phyloP scores from a whole-genome alignment of 306 rosid species.

The Castanea sativa region DNA sequence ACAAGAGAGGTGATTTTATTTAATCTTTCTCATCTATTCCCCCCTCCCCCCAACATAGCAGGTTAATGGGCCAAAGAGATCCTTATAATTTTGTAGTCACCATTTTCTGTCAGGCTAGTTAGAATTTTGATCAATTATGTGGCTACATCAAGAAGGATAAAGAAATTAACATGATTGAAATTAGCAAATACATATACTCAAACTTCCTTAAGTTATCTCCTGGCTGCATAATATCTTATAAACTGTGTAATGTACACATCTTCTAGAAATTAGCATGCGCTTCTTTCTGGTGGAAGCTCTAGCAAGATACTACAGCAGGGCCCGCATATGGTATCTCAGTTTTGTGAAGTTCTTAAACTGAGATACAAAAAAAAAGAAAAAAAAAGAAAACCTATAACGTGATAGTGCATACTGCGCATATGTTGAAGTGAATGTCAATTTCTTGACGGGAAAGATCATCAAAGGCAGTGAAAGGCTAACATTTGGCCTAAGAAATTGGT shows the following conservation, averaged over 20 bases:
- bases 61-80: neutral
- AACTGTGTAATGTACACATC: neutral
- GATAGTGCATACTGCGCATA: neutral
- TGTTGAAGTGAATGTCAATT: neutral
- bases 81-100: neutral
- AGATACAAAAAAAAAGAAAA: neutral
- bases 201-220: neutral
- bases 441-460: neutral
- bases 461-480: neutral
- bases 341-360: neutral
- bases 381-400: neutral
- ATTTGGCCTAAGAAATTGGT: neutral
- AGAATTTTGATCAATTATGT: neutral
- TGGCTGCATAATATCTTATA: neutral
- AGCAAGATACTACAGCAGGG: neutral
- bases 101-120: neutral
- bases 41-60: neutral
- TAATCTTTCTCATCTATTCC: neutral
- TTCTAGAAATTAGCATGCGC: neutral
- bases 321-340: neutral
- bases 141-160: neutral
- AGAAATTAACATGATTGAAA: neutral
- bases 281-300: neutral
- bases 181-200: neutral
- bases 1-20: conserved; percentile 52